Percentiles rank a stretch among this genome's conserved stretches.
Conservation (phyloP, 2,329 filamentous ascomycete species). For the Hypoxylon sp. region DNA sequence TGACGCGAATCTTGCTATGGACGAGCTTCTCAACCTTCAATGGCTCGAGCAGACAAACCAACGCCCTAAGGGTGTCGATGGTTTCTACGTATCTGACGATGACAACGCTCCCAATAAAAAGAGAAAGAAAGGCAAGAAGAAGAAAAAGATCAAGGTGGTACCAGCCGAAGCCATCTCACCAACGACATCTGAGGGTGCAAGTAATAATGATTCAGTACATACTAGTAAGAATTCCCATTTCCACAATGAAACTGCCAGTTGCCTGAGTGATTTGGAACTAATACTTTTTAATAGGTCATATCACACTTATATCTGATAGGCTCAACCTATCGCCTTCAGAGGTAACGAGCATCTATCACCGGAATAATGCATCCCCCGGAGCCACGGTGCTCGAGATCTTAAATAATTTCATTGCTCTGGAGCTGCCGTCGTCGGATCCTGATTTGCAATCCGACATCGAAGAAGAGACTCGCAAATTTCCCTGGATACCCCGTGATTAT, state of each 20-base stretch:
- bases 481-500: constrained; percentile 62
- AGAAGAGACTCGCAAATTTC: constrained; percentile 58
- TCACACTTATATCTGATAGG: constrained; percentile 62
- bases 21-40: constrained; percentile 84
- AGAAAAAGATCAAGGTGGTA: constrained; percentile 44
- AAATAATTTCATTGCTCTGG: constrained; percentile 60
- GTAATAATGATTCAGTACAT: constrained; percentile 29
- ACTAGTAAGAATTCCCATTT: constrained; percentile 45
- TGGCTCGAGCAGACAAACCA: constrained; percentile 79
- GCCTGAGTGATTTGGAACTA: constrained; percentile 20
- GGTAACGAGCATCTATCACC: constrained; percentile 60
- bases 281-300: constrained; percentile 55
- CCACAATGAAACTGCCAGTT: constrained; percentile 3
- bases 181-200: constrained; percentile 28
- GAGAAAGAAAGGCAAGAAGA: constrained; percentile 59
- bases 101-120: constrained; percentile 57
- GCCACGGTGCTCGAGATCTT: constrained; percentile 61
- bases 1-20: constrained; percentile 79
- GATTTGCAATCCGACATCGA: constrained; percentile 52
- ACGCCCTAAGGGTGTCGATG: constrained; percentile 83
- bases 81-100: constrained; percentile 75
- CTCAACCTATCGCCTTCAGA: constrained; percentile 60
- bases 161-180: constrained; percentile 22
- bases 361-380: constrained; percentile 58
- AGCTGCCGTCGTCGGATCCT: constrained; percentile 55